Conservation (phyloP, 2,329 filamentous ascomycete species). For the Botrytis hyacinthi region DNA sequence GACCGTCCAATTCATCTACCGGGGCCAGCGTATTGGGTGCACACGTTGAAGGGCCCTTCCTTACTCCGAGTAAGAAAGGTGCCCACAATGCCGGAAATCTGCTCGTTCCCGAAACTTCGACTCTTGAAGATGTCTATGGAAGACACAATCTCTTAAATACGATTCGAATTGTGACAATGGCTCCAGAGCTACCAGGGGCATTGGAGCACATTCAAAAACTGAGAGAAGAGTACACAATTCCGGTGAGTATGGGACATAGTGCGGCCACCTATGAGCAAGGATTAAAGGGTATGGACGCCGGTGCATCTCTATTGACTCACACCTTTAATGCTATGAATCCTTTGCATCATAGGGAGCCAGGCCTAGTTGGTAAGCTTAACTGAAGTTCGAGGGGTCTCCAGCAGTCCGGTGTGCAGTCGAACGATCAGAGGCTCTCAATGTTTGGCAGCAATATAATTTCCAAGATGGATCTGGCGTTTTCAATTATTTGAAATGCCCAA, state of each 20-base stretch:
- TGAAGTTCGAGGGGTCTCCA: background rate
- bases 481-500: background rate
- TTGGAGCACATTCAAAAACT: conserved; percentile 44
- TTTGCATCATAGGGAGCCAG: conserved; percentile 50
- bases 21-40: conserved; percentile 53
- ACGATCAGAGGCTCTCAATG: background rate
- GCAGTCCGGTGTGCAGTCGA: background rate
- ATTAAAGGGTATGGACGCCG: conserved; percentile 45
- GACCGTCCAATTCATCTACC: conserved; percentile 43
- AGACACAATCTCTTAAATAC: conserved; percentile 40
- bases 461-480: background rate
- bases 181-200: conserved; percentile 49
- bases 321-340: conserved; percentile 55
- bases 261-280: conserved; percentile 49
- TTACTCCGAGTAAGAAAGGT: conserved; percentile 52
- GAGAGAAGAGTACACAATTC: conserved; percentile 33
- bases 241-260: conserved; percentile 44
- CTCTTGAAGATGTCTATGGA: conserved; percentile 46
- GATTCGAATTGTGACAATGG: conserved; percentile 52
- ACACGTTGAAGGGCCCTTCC: conserved; percentile 56
- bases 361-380: conserved; percentile 45
- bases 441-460: background rate
- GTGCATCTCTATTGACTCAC: conserved; percentile 53
- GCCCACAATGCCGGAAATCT: conserved; percentile 44
- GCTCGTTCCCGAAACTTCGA: conserved; percentile 28